These are phyloP conservation scores for Alternaria metachromatica DNA, from an alignment of 2,329 filamentous ascomycete species.

Conservation along the genomic window DNA sequence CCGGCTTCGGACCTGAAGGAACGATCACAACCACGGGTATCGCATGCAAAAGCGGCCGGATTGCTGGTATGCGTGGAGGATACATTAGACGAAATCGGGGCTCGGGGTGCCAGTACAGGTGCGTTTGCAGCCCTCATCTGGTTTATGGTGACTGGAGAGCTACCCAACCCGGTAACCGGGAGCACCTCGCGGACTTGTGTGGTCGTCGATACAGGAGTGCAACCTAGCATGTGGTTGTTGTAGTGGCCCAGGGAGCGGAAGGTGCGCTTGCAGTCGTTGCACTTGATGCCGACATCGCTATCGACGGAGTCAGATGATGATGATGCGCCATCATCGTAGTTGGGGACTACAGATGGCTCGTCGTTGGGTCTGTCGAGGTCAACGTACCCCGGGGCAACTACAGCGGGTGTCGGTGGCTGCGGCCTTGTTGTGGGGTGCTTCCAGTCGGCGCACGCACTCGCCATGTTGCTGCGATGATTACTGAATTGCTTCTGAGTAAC, in stretches of 20 bases:
- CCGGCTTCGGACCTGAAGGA: slow-evolving; percentile 27
- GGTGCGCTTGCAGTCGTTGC: slow-evolving; percentile 26
- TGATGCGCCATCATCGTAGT: slow-evolving; percentile 3
- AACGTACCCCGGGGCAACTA: slow-evolving; percentile 7
- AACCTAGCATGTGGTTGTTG: slow-evolving; percentile 33
- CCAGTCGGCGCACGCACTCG: slow-evolving; percentile 23
- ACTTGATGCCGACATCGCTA: slow-evolving; percentile 13
- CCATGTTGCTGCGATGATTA: slow-evolving; percentile 17
- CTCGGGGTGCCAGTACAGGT: not conserved
- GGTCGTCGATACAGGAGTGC: slow-evolving; percentile 5
- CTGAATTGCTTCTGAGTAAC: slow-evolving; percentile 9
- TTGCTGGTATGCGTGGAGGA: not conserved
- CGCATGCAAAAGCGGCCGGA: slow-evolving; percentile 14
- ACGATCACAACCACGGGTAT: slow-evolving; percentile 17
- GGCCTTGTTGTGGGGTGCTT: not conserved
- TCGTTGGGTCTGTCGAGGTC: slow-evolving; percentile 19
- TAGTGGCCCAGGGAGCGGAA: slow-evolving; percentile 24
- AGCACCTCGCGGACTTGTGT: not conserved
- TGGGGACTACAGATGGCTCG: not conserved
- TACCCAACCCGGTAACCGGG: not conserved
- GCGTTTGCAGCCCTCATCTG: not conserved
- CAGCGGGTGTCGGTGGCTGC: not conserved
- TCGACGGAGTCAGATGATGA: slow-evolving; percentile 14
- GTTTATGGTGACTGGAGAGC: not conserved
- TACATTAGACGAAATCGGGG: not conserved